Conservation (phyloP, 2,329 filamentous ascomycete genomes). For the Diaporthe caulivora region DNA sequence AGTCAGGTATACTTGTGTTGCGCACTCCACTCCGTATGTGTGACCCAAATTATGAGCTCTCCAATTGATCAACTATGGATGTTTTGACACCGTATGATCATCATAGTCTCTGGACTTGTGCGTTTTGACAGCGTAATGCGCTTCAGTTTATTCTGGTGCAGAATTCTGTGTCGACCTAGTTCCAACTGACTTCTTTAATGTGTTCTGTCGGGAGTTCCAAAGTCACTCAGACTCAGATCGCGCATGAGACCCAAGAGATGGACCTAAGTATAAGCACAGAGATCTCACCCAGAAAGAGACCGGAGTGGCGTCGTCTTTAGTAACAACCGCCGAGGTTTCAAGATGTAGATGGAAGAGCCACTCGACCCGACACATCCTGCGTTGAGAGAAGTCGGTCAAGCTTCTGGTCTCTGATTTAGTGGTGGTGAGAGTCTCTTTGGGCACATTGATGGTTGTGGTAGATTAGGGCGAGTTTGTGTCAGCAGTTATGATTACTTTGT, state of each 20-base stretch:
- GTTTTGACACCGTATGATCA: background rate
- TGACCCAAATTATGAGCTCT: background rate
- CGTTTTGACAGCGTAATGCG: background rate
- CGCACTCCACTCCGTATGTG: no score
- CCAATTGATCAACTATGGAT: background rate
- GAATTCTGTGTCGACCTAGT: background rate
- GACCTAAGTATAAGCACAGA: background rate
- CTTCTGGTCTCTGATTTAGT: background rate
- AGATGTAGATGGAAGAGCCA: slow-evolving; percentile 1
- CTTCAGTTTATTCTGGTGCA: background rate
- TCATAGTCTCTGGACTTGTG: background rate
- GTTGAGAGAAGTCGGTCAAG: background rate
- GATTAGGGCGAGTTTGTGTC: background rate
- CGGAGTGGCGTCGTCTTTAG: background rate
- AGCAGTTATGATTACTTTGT: background rate
- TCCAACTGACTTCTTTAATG: background rate
- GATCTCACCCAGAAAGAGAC: background rate
- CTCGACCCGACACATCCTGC: background rate
- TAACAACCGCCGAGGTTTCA: background rate
- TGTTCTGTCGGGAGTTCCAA: background rate
- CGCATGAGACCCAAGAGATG: background rate
- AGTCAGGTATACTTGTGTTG: background rate
- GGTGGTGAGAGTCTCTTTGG: background rate
- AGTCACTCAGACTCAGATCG: background rate
- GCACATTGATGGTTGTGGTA: background rate